phyloP scores from a whole-genome alignment of 1,139 yeast species.

The Zygosaccharomyces sapae region DNA sequence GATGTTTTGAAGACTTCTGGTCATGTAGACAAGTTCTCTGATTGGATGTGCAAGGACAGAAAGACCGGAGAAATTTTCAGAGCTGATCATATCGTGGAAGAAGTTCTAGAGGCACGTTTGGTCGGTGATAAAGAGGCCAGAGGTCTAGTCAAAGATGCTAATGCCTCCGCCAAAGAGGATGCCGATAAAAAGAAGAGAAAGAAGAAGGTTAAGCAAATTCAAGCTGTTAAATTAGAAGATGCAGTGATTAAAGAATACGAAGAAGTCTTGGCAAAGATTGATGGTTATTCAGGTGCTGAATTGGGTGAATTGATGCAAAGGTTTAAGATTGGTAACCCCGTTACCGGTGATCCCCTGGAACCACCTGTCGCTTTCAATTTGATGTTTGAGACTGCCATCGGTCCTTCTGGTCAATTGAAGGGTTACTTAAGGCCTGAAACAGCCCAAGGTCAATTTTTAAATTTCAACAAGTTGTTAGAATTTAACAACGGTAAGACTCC shows the following conservation, averaged over 20 bases:
- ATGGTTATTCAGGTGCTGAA: slow-evolving; percentile 89
- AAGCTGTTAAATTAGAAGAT: slow-evolving; percentile 83
- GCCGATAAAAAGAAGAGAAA: slow-evolving; percentile 78
- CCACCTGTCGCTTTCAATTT: slow-evolving; percentile 93
- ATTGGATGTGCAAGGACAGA: slow-evolving; percentile 97
- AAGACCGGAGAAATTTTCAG: slow-evolving; percentile 97
- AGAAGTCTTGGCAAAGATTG: slow-evolving; percentile 83
- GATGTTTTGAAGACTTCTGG: slow-evolving; percentile 98
- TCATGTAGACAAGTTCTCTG: slow-evolving; percentile 97
- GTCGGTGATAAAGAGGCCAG: slow-evolving; percentile 96
- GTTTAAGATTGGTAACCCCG: slow-evolving; percentile 84
- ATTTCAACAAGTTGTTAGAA: slow-evolving; percentile 88
- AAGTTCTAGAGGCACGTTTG: slow-evolving; percentile 89
- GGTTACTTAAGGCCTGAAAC: slow-evolving; percentile 98
- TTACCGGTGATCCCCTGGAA: slow-evolving; percentile 78
- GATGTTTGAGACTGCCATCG: slow-evolving; percentile 99
- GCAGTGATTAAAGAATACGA: slow-evolving; percentile 75
- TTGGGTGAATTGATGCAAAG: slow-evolving; percentile 82
- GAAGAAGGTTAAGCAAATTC: slow-evolving; percentile 95
- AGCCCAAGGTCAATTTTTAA: slow-evolving; percentile 99
- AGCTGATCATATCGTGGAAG: slow-evolving; percentile 97
- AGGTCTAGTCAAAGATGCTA: slow-evolving; percentile 56
- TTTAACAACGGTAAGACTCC: slow-evolving; percentile 97
- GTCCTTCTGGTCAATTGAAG: slow-evolving; percentile 94
- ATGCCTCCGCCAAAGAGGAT: slow-evolving; percentile 60